phyloP scores from a whole-genome alignment of 1,284 basidiomycete genomes.

The Ustilago crameri region DNA sequence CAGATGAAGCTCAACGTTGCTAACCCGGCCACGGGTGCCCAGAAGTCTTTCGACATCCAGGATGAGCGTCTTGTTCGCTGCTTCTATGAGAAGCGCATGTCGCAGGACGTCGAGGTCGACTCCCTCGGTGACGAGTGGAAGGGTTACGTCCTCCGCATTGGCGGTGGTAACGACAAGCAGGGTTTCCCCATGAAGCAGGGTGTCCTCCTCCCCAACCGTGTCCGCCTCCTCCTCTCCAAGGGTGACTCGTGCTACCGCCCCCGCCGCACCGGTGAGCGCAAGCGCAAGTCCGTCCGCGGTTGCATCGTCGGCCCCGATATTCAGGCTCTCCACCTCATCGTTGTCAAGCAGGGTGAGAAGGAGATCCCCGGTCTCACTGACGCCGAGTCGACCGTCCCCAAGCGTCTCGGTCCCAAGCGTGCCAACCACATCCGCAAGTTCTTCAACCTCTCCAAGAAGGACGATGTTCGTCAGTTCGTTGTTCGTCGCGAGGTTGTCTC shows the following conservation, averaged over 20 bases:
- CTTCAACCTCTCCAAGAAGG: slow-evolving; percentile 98
- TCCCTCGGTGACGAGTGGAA: slow-evolving; percentile 94
- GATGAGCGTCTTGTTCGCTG: slow-evolving; percentile 89
- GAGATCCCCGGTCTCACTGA: slow-evolving; percentile 95
- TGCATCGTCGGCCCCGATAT: slow-evolving; percentile 96
- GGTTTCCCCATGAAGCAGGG: slow-evolving; percentile 99
- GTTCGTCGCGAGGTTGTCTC: slow-evolving; percentile 87
- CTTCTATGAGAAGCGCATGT: slow-evolving; percentile 96
- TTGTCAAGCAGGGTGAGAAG: slow-evolving; percentile 95
- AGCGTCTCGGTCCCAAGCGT: slow-evolving; percentile 89
- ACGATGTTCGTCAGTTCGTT: slow-evolving; percentile 93
- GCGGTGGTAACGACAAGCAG: slow-evolving; percentile 88
- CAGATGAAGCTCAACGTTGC: slow-evolving; percentile 97
- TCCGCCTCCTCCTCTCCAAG: slow-evolving; percentile 89
- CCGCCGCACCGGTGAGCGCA: slow-evolving; percentile 93
- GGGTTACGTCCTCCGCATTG: slow-evolving; percentile 96
- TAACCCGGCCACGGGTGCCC: slow-evolving; percentile 91
- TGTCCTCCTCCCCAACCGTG: slow-evolving; percentile 93
- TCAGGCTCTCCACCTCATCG: slow-evolving; percentile 90
- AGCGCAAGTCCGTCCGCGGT: slow-evolving; percentile 97
- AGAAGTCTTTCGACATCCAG: slow-evolving; percentile 91
- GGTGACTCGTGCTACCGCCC: slow-evolving; percentile 97
- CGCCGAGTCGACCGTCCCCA: slow-evolving; percentile 80
- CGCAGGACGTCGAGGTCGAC: slow-evolving; percentile 93
- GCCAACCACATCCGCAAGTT: slow-evolving; percentile 83